phyloP scores from a whole-genome alignment of 78 protist species.

The Chrysochromulina tobinii region DNA sequence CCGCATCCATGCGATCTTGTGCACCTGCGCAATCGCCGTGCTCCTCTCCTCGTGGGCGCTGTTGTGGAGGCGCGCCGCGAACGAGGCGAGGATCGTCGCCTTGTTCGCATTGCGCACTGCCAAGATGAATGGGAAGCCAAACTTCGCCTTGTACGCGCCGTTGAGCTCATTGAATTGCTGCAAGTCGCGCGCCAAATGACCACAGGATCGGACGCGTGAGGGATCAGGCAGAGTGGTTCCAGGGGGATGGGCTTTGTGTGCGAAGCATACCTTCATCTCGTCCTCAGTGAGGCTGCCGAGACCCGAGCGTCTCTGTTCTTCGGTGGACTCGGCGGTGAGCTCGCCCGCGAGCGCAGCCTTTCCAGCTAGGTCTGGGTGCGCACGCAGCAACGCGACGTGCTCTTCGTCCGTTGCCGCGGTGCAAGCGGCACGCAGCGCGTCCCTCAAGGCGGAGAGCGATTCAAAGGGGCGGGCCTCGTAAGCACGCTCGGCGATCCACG shows the following conservation, averaged over 20 bases:
- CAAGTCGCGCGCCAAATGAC: neutral
- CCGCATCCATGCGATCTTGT: slow-evolving; percentile 34
- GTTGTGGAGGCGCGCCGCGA: neutral
- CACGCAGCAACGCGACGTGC: neutral
- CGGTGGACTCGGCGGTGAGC: neutral
- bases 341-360: slow-evolving; percentile 21
- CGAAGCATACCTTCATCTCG: neutral
- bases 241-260: too few species aligned
- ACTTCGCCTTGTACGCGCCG: neutral
- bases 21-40: neutral
- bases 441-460: neutral
- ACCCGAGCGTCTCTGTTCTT: neutral
- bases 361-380: slow-evolving; percentile 17
- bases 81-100: neutral
- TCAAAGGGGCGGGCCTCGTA: neutral
- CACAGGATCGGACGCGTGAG: too few species aligned
- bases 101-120: slow-evolving; percentile 14
- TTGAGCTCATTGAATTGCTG: neutral
- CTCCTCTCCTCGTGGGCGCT: neutral
- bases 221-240: too few species aligned
- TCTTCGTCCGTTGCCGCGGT: neutral
- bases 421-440: neutral
- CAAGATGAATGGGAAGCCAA: slow-evolving; percentile 26
- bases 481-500: slow-evolving; percentile 5
- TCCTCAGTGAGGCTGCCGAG: neutral